Evolutionary conservation across 306 rosid species (phyloP).

Genomic region (Fragaria iinumae): DNA sequence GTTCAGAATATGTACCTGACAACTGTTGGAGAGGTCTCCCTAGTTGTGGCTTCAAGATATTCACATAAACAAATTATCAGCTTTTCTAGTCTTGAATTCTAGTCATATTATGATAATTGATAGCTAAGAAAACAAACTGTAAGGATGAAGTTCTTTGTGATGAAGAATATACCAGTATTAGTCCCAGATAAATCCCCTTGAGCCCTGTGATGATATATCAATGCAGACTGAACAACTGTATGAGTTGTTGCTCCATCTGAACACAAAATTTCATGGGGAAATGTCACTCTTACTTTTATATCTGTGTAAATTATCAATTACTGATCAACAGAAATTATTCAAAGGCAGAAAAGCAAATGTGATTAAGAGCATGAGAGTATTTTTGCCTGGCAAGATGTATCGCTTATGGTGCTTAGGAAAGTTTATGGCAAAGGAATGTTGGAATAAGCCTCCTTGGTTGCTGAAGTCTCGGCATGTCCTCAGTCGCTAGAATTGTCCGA

Average conservation of each 20-base stretch:
- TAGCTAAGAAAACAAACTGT: background rate
- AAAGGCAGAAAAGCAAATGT: background rate
- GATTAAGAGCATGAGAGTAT: background rate
- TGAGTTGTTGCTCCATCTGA: constrained; percentile 23
- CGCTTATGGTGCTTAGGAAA: constrained; percentile 33
- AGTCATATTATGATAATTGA: background rate
- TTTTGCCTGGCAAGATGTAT: constrained; percentile 37
- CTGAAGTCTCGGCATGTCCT: constrained; percentile 27
- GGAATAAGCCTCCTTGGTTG: constrained; percentile 20
- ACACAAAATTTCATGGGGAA: background rate
- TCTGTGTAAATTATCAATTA: background rate
- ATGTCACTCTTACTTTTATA: background rate
- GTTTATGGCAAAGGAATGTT: constrained; percentile 21
- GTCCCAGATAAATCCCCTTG: constrained; percentile 23
- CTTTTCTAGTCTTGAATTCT: background rate
- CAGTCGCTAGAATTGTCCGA: constrained; percentile 24
- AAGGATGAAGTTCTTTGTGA: background rate
- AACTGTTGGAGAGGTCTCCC: constrained; percentile 24
- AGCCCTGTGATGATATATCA: constrained; percentile 17
- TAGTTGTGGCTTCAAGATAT: constrained; percentile 12
- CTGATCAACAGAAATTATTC: background rate
- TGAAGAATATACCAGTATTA: constrained; percentile 23
- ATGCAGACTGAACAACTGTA: constrained; percentile 17
- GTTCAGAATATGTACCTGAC: constrained; percentile 29
- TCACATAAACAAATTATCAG: constrained; percentile 4